These are phyloP conservation scores for Usnea hakonensis DNA, from an alignment of 495 filamentous ascomycete species.

Conservation along the genomic window DNA sequence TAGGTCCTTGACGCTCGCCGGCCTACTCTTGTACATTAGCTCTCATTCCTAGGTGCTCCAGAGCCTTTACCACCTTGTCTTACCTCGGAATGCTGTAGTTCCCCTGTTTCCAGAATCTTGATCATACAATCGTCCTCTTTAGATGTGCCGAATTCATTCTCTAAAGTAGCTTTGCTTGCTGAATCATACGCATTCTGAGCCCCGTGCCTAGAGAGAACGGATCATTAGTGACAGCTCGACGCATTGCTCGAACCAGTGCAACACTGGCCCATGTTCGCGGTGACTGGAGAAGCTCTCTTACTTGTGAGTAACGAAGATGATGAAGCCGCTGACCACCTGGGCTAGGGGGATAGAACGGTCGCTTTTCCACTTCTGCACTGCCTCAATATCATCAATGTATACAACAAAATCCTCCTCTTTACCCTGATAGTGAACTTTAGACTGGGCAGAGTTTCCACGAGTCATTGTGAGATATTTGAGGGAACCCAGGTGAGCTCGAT, in stretches of 20 bases:
- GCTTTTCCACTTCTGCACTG: conserved; percentile 70
- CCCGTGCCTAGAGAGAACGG: conserved; percentile 56
- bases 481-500: conserved; percentile 4
- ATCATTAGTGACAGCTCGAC: neutral
- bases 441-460: conserved; percentile 64
- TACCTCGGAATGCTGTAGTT: conserved; percentile 60
- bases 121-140: conserved; percentile 70
- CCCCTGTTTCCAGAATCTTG: conserved; percentile 72
- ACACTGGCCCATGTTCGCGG: neutral
- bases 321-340: conserved; percentile 80
- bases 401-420: conserved; percentile 81
- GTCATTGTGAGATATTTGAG: conserved; percentile 48
- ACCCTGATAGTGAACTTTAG: conserved; percentile 90
- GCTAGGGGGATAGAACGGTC: conserved; percentile 73
- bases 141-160: conserved; percentile 79
- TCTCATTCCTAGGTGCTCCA: neutral
- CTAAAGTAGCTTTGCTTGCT: conserved; percentile 64
- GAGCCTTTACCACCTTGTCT: conserved; percentile 20
- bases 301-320: conserved; percentile 88
- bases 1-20: conserved; percentile 35
- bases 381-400: conserved; percentile 68
- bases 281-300: conserved; percentile 38
- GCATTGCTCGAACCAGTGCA: neutral
- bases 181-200: conserved; percentile 69
- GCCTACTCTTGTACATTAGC: conserved; percentile 22